Evolutionary conservation across 2,329 filamentous ascomycete species (phyloP), one percentile per base, ranked within the genome.

Genomic region (Epichloe uncinata): DNA sequence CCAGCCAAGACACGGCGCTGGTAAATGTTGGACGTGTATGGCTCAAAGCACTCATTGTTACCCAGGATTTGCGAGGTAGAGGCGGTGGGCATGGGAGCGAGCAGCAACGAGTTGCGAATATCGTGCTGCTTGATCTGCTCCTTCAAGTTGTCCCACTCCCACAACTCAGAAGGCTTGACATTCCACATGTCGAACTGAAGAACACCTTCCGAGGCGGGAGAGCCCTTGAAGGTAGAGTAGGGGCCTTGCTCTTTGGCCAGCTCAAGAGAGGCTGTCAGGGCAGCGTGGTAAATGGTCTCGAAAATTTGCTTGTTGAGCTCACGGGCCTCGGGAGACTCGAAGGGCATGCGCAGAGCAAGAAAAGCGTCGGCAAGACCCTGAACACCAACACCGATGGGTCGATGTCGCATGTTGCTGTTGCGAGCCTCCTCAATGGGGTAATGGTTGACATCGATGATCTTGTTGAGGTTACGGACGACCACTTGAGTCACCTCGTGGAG

Each of bases 21-120:
- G 77, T 98, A 98, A 69, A 98, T 98, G 78, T 98, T 98, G 60
- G 91, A 97, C 4, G 93, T 98, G 74, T 98, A 98, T 40, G 93
- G 93, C 77, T 98, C 93, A 67, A 98, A 98, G 77, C 93, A 98
- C 73, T 98, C 93, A 68, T 98, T 98, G 79, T 96, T 95, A 61
- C 93, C 93, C 60, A 98, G 77, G 65, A 98, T 98, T 74, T 98
- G 93, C 53, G 88, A 95, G 37, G 93, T 98, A 56, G 85, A 93
- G 51, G 93, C 93, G 62, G 93, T 98, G 26, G 93, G 93, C 93
- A 98, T 98, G 54, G 93, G 93, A 3, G 93, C 93, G 60, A 97
- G 79, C 53, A 98, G 79, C 61, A 98, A 73, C 66, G 87, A 94
- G 83, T 98, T 98, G 68, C 91, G 90, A 37, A 96, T 79, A 71